A percentile compares a stretch with the other conserved stretches of the same genome.
Conservation (phyloP, 2,329 filamentous ascomycete genomes). For the Aspergillus fructus region DNA sequence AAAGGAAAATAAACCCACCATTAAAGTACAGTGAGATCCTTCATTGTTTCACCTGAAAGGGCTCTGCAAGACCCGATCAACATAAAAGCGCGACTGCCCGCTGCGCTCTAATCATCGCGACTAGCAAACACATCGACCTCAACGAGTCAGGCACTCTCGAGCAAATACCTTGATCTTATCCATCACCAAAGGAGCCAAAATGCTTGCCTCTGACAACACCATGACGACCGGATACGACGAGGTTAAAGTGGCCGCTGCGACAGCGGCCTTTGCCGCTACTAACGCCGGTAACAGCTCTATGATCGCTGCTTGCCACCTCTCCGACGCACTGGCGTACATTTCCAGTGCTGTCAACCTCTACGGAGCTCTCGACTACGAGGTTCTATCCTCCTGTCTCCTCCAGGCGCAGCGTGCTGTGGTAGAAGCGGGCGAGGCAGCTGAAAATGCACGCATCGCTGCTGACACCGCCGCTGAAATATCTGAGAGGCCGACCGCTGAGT, state of each 20-base stretch:
- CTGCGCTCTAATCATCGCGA: not conserved
- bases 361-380: not conserved
- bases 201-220: not conserved
- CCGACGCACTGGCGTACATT: not conserved
- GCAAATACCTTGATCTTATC: not conserved
- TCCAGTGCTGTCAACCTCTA: not conserved
- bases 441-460: not conserved
- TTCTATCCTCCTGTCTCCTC: not conserved
- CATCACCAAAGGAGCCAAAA: not conserved
- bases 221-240: not conserved
- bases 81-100: not conserved
- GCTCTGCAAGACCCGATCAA: not conserved
- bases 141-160: not conserved
- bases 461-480: not conserved
- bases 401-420: too few species aligned
- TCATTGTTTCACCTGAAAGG: too few species aligned
- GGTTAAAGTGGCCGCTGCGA: not conserved
- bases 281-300: not conserved
- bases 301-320: not conserved
- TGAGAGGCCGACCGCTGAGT: not conserved
- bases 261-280: not conserved
- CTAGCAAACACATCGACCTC: not conserved
- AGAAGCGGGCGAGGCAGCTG: not conserved
- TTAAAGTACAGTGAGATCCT: too few species aligned
- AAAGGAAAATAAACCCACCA: too few species aligned